Evolutionary conservation across 345 rosid genomes (phyloP).

Genomic region (Boechera divaricarpa): DNA sequence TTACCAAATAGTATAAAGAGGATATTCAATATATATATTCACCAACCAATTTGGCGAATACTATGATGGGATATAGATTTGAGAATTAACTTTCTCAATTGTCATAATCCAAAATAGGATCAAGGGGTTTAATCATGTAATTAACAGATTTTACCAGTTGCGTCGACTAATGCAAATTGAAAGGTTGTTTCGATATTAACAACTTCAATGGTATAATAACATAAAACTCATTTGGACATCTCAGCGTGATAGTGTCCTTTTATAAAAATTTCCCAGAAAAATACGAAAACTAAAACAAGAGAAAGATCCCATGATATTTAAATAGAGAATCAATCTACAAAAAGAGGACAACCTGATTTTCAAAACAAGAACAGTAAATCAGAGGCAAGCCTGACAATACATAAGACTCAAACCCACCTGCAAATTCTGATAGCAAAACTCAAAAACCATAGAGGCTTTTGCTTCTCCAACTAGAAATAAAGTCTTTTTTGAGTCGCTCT

Average conservation of each 20-base stretch:
- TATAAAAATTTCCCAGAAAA: background rate
- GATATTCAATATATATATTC: too few relatives aligned
- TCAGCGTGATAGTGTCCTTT: background rate
- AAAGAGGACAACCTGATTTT: too few relatives aligned
- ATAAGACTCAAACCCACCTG: constrained; percentile 39
- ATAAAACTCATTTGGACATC: background rate
- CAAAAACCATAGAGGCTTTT: constrained; percentile 22
- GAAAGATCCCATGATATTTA: constrained; percentile 19
- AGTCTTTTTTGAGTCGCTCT: constrained; percentile 13
- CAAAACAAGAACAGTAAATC: constrained; percentile 27
- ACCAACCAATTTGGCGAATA: too few relatives aligned
- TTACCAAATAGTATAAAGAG: too few relatives aligned
- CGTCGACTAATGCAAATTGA: too few relatives aligned
- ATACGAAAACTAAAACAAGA: constrained; percentile 26
- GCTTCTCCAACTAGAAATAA: constrained; percentile 17
- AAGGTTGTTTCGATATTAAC: background rate
- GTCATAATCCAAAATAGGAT: too few relatives aligned
- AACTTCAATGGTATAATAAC: background rate
- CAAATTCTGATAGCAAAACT: constrained; percentile 40
- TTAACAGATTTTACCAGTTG: too few relatives aligned
- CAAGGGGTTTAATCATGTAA: too few relatives aligned
- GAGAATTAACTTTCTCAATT: too few relatives aligned
- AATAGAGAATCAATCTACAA: too few relatives aligned
- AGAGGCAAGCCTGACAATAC: constrained; percentile 27
- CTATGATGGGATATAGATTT: too few relatives aligned